These are phyloP conservation scores for Trichoderma aggressivum DNA, from an alignment of 2,329 filamentous ascomycete species.

Conservation along the genomic window DNA sequence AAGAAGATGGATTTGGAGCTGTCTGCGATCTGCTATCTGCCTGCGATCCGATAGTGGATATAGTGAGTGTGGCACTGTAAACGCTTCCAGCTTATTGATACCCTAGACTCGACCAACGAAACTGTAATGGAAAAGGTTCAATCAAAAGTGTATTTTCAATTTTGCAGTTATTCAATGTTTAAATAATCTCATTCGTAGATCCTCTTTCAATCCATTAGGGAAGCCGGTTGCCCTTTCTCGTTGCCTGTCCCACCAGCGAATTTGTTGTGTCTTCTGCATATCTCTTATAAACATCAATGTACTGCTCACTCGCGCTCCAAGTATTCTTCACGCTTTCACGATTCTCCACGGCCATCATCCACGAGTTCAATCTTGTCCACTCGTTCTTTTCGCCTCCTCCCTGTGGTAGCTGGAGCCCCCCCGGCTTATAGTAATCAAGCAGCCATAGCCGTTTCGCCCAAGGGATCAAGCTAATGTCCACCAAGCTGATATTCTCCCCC, in stretches of 20 bases:
- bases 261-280: slow-evolving; percentile 65
- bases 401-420: slow-evolving; percentile 46
- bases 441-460: slow-evolving; percentile 71
- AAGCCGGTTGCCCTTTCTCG: slow-evolving; percentile 58
- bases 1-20: neutral
- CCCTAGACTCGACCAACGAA: neutral
- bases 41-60: neutral
- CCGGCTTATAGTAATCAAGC: slow-evolving; percentile 69
- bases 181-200: neutral
- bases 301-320: slow-evolving; percentile 63
- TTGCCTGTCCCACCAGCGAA: slow-evolving; percentile 60
- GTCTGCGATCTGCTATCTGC: neutral
- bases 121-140: neutral
- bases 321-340: slow-evolving; percentile 65
- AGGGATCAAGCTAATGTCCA: slow-evolving; percentile 69
- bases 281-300: slow-evolving; percentile 64
- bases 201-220: neutral
- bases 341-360: slow-evolving; percentile 56
- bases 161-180: neutral
- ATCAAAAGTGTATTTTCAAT: neutral
- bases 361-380: slow-evolving; percentile 65
- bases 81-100: neutral
- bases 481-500: slow-evolving; percentile 59
- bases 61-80: neutral
- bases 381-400: slow-evolving; percentile 51